A percentile compares a stretch with the other conserved stretches of the same genome.
These are phyloP conservation scores for Pestalotiopsis sp. DNA, from an alignment of 2,329 filamentous ascomycete genomes.

Conservation along the genomic window DNA sequence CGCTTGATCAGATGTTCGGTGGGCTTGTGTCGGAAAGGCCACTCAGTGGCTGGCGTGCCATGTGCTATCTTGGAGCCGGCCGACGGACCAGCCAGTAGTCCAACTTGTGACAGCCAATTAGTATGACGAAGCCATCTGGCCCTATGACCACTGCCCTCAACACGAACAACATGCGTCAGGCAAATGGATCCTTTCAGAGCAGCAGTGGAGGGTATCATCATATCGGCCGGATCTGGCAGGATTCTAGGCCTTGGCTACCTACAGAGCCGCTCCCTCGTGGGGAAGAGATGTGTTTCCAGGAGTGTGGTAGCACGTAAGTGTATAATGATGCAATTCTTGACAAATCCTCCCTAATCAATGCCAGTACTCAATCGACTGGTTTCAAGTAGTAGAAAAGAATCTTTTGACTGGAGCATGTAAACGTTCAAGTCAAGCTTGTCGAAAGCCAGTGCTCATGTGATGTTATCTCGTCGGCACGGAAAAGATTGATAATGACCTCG, in stretches of 20 bases:
- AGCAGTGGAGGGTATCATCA: not conserved
- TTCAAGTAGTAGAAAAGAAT: too few species aligned
- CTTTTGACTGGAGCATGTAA: too few species aligned
- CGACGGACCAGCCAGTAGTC: conserved; percentile 3
- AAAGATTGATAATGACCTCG: too few species aligned
- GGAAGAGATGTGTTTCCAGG: not conserved
- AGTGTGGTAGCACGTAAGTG: not conserved
- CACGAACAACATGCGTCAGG: not conserved
- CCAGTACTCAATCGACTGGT: too few species aligned
- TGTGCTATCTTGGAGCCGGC: conserved; percentile 8
- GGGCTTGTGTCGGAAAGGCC: conserved; percentile 4
- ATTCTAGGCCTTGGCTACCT: not conserved
- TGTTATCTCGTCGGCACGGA: too few species aligned
- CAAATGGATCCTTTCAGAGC: not conserved
- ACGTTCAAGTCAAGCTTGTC: too few species aligned
- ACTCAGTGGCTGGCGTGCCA: conserved; percentile 6
- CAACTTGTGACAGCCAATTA: conserved; percentile 3
- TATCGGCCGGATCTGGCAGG: not conserved
- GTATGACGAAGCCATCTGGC: not conserved
- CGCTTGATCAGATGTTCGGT: conserved; percentile 8
- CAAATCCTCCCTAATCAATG: too few species aligned
- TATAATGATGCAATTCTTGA: not conserved
- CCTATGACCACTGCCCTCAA: not conserved
- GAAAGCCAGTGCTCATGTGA: too few species aligned
- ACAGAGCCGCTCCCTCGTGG: not conserved